Evolutionary conservation across 345 rosid genomes (phyloP).

Genomic region (Eucalyptus tenuipes): DNA sequence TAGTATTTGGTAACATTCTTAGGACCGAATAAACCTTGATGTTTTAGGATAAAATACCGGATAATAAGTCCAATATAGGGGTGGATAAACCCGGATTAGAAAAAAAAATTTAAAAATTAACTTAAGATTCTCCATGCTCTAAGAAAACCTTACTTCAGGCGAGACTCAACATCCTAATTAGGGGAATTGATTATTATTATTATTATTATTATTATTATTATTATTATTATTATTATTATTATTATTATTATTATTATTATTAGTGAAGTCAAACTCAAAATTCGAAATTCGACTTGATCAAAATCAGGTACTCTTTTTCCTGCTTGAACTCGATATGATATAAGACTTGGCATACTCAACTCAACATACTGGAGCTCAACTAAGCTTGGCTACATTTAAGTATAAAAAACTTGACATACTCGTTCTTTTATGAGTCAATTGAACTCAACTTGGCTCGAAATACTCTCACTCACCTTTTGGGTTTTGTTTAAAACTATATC

Average conservation of each 20-base stretch:
- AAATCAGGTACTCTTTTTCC: rapidly evolving
- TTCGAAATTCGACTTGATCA: rapidly evolving
- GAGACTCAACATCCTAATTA: not conserved
- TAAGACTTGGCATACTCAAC: not conserved
- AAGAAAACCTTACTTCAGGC: rapidly evolving
- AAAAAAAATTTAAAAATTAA: too few relatives aligned
- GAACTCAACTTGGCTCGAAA: not conserved
- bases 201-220: rapidly evolving
- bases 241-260: too few relatives aligned
- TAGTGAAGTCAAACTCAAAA: not conserved
- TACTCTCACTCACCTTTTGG: rapidly evolving
- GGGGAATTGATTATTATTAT: not conserved
- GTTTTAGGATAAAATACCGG: rapidly evolving
- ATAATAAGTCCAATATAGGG: too few relatives aligned
- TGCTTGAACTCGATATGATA: rapidly evolving
- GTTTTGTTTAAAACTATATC: not conserved
- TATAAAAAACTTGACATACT: not conserved
- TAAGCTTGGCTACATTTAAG: not conserved
- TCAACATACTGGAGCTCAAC: rapidly evolving
- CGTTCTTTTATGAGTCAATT: rapidly evolving
- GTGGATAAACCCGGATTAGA: too few relatives aligned
- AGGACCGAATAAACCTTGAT: rapidly evolving
- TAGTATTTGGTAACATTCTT: too few relatives aligned
- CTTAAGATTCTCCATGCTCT: too few relatives aligned
- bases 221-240: not conserved